phyloP scores from a whole-genome alignment of 106 monocot genomes.

The Acanthochlamys bracteata region DNA sequence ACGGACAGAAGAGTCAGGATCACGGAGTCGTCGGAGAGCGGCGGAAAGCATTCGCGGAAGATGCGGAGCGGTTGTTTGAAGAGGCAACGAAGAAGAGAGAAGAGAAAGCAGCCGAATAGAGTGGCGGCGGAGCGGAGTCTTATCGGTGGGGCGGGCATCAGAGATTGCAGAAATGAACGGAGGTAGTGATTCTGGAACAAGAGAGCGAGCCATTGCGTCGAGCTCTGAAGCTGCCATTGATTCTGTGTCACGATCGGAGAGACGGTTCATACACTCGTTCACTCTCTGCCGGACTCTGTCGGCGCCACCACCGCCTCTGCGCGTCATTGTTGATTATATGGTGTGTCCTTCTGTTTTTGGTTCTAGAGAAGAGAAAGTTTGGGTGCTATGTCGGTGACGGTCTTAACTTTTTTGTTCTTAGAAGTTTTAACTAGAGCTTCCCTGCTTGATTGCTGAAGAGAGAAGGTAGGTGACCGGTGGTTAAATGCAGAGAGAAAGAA shows the following conservation, averaged over 20 bases:
- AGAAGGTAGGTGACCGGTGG: too few relatives aligned
- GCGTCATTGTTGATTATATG: too few relatives aligned
- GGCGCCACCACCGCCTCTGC: background rate
- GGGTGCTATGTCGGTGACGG: too few relatives aligned
- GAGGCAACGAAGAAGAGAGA: constrained; percentile 32
- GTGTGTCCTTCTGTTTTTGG: too few relatives aligned
- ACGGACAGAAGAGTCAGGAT: constrained; percentile 83
- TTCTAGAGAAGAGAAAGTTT: too few relatives aligned
- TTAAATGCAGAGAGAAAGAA: too few relatives aligned
- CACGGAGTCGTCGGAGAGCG: constrained; percentile 75
- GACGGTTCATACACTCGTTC: constrained; percentile 56
- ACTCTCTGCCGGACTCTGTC: constrained; percentile 42
- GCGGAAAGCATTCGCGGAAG: constrained; percentile 71
- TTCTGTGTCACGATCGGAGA: constrained; percentile 91
- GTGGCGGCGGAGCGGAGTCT: constrained; percentile 77
- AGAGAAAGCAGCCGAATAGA: constrained; percentile 56
- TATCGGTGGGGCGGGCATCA: constrained; percentile 64
- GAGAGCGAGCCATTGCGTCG: constrained; percentile 59
- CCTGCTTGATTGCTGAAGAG: too few relatives aligned
- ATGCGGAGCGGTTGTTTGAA: constrained; percentile 26
- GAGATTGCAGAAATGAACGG: constrained; percentile 71
- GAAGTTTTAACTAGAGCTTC: too few relatives aligned
- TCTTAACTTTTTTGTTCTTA: too few relatives aligned
- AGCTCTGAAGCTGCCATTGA: constrained; percentile 72
- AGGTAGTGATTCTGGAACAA: constrained; percentile 35